These are phyloP conservation scores for Kwoniella mangroviensis DNA, from an alignment of 768 basidiomycete species.

Conservation along the genomic window DNA sequence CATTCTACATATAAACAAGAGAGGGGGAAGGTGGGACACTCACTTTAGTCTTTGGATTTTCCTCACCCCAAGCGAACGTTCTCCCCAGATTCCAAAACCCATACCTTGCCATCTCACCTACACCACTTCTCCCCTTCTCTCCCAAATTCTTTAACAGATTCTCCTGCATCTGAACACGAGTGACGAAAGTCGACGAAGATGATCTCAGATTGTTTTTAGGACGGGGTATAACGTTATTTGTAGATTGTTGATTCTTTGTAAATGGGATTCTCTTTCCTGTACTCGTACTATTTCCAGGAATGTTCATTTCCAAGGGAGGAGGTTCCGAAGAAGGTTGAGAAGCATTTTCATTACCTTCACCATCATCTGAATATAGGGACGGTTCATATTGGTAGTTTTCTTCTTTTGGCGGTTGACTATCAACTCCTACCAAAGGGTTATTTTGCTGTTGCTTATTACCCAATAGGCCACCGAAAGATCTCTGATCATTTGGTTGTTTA, in stretches of 20 bases:
- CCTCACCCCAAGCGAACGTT: constrained; percentile 83
- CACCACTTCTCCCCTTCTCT: constrained; percentile 65
- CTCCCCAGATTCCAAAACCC: constrained; percentile 86
- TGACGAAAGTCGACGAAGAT: constrained; percentile 89
- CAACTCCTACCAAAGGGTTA: neutral
- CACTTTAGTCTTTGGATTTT: constrained; percentile 83
- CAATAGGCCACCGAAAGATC: constrained; percentile 42
- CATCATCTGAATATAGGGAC: constrained; percentile 27
- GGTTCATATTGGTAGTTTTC: constrained; percentile 42
- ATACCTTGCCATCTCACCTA: constrained; percentile 75
- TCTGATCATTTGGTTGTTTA: constrained; percentile 30
- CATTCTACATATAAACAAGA: no score
- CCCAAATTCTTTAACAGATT: constrained; percentile 73
- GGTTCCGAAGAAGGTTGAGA: constrained; percentile 40
- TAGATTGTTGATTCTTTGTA: constrained; percentile 18
- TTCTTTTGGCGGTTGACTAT: constrained; percentile 13
- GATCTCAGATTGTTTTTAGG: constrained; percentile 92
- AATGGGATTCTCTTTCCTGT: constrained; percentile 35
- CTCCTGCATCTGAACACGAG: constrained; percentile 79
- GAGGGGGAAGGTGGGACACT: constrained; percentile 27
- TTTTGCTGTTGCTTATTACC: constrained; percentile 29
- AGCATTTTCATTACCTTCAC: neutral
- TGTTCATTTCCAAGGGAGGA: constrained; percentile 21
- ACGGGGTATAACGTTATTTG: constrained; percentile 59
- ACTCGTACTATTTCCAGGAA: constrained; percentile 20